Evolutionary conservation across 495 filamentous ascomycete species (phyloP).

Genomic region (Hypomontagnella monticulosa): DNA sequence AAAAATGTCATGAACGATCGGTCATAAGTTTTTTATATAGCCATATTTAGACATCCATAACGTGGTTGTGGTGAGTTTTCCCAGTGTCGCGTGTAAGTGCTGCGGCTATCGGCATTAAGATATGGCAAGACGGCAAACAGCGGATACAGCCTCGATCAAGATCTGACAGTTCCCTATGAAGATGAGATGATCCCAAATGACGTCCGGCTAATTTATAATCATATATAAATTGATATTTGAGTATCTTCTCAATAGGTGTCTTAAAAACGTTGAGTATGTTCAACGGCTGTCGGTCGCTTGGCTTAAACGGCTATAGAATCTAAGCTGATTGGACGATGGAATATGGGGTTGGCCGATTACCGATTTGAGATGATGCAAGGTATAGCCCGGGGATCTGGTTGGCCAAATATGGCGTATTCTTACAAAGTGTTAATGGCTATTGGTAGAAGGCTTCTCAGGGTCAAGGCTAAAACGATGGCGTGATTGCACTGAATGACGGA

Average conservation of each 20-base stretch:
- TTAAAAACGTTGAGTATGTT: neutral
- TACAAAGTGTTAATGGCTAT: slow-evolving; percentile 43
- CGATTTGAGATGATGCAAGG: slow-evolving; percentile 43
- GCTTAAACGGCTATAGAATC: slow-evolving; percentile 17
- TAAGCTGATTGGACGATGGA: slow-evolving; percentile 26
- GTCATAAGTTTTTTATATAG: too few species aligned
- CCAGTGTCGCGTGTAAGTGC: slow-evolving; percentile 6
- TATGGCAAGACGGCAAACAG: slow-evolving; percentile 14
- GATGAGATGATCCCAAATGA: neutral
- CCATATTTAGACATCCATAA: neutral
- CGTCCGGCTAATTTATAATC: neutral
- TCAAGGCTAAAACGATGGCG: slow-evolving; percentile 45
- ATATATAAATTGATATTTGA: neutral
- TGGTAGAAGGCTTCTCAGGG: slow-evolving; percentile 33
- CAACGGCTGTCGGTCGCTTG: slow-evolving; percentile 34
- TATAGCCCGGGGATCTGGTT: slow-evolving; percentile 34
- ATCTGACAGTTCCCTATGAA: neutral
- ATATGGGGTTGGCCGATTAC: slow-evolving; percentile 41
- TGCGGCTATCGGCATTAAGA: slow-evolving; percentile 29
- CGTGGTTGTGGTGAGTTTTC: neutral
- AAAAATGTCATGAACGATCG: too few species aligned
- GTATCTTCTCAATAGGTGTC: neutral
- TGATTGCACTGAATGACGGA: slow-evolving; percentile 42
- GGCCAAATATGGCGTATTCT: slow-evolving; percentile 45
- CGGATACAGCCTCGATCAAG: neutral